phyloP scores from a whole-genome alignment of 495 filamentous ascomycete species.

The Penicillium taxi region DNA sequence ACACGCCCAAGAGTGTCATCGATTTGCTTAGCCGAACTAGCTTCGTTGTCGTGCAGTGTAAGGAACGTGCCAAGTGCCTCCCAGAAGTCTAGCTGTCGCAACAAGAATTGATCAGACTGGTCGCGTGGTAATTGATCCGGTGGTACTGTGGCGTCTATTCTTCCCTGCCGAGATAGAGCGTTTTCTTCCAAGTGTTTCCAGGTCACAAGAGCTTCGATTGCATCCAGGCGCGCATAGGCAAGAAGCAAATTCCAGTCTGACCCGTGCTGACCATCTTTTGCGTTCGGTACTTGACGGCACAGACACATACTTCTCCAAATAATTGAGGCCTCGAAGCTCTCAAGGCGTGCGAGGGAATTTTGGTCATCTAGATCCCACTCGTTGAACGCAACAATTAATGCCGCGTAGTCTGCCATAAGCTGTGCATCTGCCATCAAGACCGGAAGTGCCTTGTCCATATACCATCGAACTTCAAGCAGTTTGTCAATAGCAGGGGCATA shows the following conservation, averaged over 20 bases:
- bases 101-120: slow-evolving; percentile 44
- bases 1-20: slow-evolving; percentile 55
- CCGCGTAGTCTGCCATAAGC: slow-evolving; percentile 54
- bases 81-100: slow-evolving; percentile 74
- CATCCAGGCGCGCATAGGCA: slow-evolving; percentile 59
- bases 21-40: slow-evolving; percentile 49
- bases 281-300: slow-evolving; percentile 36
- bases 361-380: slow-evolving; percentile 34
- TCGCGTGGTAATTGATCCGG: slow-evolving; percentile 32
- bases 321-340: slow-evolving; percentile 60
- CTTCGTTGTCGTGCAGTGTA: slow-evolving; percentile 54
- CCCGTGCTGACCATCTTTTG: slow-evolving; percentile 29
- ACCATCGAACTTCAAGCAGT: slow-evolving; percentile 84
- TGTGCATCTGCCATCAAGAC: slow-evolving; percentile 50
- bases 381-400: slow-evolving; percentile 48
- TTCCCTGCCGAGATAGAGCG: slow-evolving; percentile 41
- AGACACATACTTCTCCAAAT: slow-evolving; percentile 58
- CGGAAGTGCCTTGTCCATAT: slow-evolving; percentile 44
- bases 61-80: slow-evolving; percentile 63
- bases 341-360: slow-evolving; percentile 40
- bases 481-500: slow-evolving; percentile 71
- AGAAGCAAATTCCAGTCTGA: slow-evolving; percentile 48
- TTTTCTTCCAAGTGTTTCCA: slow-evolving; percentile 56
- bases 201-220: slow-evolving; percentile 67
- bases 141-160: slow-evolving; percentile 33